Evolutionary conservation across 2,329 filamentous ascomycete genomes (phyloP).

Genomic region (Colletotrichum sp.): DNA sequence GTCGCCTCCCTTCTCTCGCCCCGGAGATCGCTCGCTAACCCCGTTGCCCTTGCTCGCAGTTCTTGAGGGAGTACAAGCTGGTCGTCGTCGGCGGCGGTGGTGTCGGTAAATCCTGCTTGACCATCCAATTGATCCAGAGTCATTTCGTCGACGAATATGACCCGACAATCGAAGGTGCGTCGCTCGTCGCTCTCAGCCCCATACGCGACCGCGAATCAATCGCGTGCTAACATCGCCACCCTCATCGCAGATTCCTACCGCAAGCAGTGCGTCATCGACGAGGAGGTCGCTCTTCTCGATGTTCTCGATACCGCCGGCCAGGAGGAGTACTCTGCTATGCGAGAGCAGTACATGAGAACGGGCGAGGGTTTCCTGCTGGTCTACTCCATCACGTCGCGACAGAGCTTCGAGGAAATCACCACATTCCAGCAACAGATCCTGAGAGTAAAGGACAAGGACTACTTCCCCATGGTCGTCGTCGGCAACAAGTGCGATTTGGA

Average conservation of each 20-base stretch:
- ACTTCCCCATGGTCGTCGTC: conserved; percentile 98
- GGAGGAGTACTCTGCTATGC: conserved; percentile 99
- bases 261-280: conserved; percentile 99
- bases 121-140: conserved; percentile 93
- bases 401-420: conserved; percentile 98
- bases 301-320: conserved; percentile 98
- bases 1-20: neutral
- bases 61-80: conserved; percentile 91
- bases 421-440: conserved; percentile 99
- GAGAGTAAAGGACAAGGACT: conserved; percentile 98
- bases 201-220: conserved; percentile 6
- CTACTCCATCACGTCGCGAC: conserved; percentile 96
- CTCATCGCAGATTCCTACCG: conserved; percentile 85
- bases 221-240: conserved; percentile 24
- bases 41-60: conserved; percentile 52
- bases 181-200: neutral
- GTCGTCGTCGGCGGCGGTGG: conserved; percentile 98
- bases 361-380: conserved; percentile 97
- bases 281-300: conserved; percentile 96
- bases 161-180: conserved; percentile 95
- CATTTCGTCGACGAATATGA: conserved; percentile 99
- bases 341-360: conserved; percentile 99
- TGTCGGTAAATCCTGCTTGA: conserved; percentile 98
- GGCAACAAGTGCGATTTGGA: conserved; percentile 99
- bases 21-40: conserved; percentile 23